Base-by-base conservation (phyloP, 345 rosid species). In the Hypericum perforatum region DNA sequence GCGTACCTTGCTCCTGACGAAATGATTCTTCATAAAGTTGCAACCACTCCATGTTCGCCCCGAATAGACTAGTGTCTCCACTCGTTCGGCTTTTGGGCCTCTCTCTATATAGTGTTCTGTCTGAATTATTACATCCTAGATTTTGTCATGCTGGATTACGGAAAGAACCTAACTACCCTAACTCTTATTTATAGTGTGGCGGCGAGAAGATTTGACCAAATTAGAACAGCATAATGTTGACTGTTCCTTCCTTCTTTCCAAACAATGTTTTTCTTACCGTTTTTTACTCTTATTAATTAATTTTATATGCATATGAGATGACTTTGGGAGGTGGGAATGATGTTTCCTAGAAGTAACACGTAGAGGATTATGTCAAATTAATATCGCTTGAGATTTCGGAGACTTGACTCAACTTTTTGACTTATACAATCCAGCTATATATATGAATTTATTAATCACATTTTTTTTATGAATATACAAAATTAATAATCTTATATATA, bases 11-110 rank as follows among this genome's bases (percentile, higher is more conserved):
- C 11, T 41, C 67, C 36, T 64, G 60, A n/a, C 36, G 16, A 11
- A 11, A 5, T 39, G 49, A 11, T 61, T 74, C 79, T 7, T 64
- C 66, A 52, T 70, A 59, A 52, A 59, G 45, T 58, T 64, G 74
- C 59, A 39, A 39, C 83, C 77, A 71, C 38, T 66, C 73, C 32
- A 22, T 22, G 32, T 22, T 22, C 1, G 32, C 32, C 1, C 32
- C 32, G 32, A 39, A 32, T 14, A 36, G 63, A 53, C 44, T 38
- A 37, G 29, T 39, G 5, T 54, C 57, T 42, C 51, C 44, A 38
- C 45, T 52, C 11, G n/a, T 58, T 10, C 9, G 39, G 0, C 46
- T 11, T 0, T 43, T 51, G 32, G 32, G 32, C 4, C 32, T 45
- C 16, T 60, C 64, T 54, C 49, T 9, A n/a, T 15, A 0, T 29